A percentile compares a stretch with the other conserved stretches of the same genome.
These are phyloP conservation scores for Claviceps capensis DNA, from an alignment of 2,329 filamentous ascomycete species.

Conservation along the genomic window DNA sequence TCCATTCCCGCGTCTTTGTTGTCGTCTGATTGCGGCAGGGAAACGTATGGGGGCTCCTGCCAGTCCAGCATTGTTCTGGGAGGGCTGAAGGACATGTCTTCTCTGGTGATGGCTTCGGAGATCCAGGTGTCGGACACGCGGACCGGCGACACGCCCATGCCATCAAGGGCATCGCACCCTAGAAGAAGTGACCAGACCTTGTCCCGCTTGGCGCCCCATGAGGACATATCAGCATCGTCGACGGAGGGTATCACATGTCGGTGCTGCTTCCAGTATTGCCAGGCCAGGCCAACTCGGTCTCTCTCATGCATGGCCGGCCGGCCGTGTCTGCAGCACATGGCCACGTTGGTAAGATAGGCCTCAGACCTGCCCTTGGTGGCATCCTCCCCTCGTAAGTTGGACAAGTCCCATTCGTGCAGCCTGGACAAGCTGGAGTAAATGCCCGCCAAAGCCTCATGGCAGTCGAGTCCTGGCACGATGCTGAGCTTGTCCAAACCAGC, in stretches of 20 bases:
- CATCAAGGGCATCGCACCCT: constrained; percentile 41
- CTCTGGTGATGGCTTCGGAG: constrained; percentile 49
- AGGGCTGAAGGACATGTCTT: constrained; percentile 27
- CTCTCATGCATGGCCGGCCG: constrained; percentile 57
- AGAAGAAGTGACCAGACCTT: constrained; percentile 55
- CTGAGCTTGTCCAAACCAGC: constrained; percentile 60
- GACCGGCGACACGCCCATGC: constrained; percentile 41
- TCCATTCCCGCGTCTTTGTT: constrained; percentile 38
- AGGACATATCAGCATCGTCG: constrained; percentile 18
- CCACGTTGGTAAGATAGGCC: constrained; percentile 37
- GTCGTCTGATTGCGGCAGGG: constrained; percentile 34
- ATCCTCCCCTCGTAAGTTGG: constrained; percentile 37
- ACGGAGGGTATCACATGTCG: constrained; percentile 30
- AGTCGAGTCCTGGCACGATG: constrained; percentile 52
- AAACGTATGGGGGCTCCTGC: constrained; percentile 56
- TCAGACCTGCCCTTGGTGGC: constrained; percentile 30
- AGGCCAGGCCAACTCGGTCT: constrained; percentile 50
- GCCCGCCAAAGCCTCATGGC: constrained; percentile 63
- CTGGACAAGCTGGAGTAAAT: constrained; percentile 56
- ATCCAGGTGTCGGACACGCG: constrained; percentile 66
- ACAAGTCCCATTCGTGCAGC: constrained; percentile 58
- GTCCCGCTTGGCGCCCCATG: constrained; percentile 25
- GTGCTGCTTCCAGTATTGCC: constrained; percentile 67
- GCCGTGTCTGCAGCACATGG: constrained; percentile 58
- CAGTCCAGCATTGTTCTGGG: constrained; percentile 47